Evolutionary conservation across 2,329 filamentous ascomycete species (phyloP).

Genomic region (Beauveria sp.): DNA sequence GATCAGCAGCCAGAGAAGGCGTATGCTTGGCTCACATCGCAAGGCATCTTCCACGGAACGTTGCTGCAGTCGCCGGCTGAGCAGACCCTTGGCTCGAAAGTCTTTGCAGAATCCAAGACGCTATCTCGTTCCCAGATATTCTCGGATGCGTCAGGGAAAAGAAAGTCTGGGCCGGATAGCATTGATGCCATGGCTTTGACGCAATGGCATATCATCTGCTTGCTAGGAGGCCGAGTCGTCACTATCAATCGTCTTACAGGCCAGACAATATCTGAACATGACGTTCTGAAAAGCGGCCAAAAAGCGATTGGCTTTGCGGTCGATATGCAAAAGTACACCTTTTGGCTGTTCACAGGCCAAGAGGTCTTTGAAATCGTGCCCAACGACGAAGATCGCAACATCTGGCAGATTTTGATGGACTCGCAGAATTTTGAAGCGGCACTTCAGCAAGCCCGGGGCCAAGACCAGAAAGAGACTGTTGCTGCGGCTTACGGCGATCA

Average conservation of each 20-base stretch:
- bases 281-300: slow-evolving; percentile 73
- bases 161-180: slow-evolving; percentile 59
- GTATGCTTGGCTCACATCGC: slow-evolving; percentile 85
- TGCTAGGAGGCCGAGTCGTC: slow-evolving; percentile 76
- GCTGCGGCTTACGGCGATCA: slow-evolving; percentile 88
- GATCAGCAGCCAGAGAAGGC: slow-evolving; percentile 60
- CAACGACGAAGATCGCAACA: slow-evolving; percentile 80
- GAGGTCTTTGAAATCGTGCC: slow-evolving; percentile 94
- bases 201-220: slow-evolving; percentile 83
- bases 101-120: slow-evolving; percentile 74
- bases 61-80: slow-evolving; percentile 56
- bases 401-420: slow-evolving; percentile 90
- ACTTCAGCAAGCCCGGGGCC: slow-evolving; percentile 73
- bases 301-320: slow-evolving; percentile 76
- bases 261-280: slow-evolving; percentile 78
- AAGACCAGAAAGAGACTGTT: slow-evolving; percentile 79
- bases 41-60: slow-evolving; percentile 83
- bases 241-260: slow-evolving; percentile 84
- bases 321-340: slow-evolving; percentile 91
- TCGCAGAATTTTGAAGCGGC: slow-evolving; percentile 84
- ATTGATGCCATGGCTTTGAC: slow-evolving; percentile 78
- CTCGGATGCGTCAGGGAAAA: slow-evolving; percentile 57
- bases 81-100: slow-evolving; percentile 58
- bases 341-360: slow-evolving; percentile 87
- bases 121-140: slow-evolving; percentile 68